Conservation (phyloP, 805 yeast genomes). For the Wickerhamomyces sydowiorum region DNA sequence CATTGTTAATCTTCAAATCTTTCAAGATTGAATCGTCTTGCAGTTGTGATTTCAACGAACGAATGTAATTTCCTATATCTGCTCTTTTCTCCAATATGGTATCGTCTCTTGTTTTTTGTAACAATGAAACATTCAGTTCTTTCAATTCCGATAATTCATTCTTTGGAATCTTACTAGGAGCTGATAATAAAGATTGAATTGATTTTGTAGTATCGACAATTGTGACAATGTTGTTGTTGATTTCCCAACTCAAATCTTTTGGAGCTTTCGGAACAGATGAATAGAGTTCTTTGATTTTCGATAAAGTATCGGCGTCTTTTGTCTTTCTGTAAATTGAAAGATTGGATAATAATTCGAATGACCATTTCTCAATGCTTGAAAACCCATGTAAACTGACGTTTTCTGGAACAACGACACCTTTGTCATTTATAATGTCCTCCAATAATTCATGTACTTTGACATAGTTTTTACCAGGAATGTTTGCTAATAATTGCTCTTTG, state of each 20-base stretch:
- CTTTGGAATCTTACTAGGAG: constrained; percentile 4
- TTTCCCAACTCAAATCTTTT: constrained; percentile 13
- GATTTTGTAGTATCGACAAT: constrained; percentile 16
- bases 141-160: constrained; percentile 9
- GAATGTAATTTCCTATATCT: neutral
- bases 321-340: constrained; percentile 5
- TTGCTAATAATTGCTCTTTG: constrained; percentile 5
- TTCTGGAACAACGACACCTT: neutral
- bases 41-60: constrained; percentile 1
- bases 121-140: constrained; percentile 9
- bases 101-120: constrained; percentile 16
- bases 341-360: constrained; percentile 7
- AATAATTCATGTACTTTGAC: constrained; percentile 9
- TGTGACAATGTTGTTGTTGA: constrained; percentile 11
- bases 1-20: constrained; percentile 7
- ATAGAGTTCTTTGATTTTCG: constrained; percentile 3
- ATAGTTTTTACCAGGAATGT: constrained; percentile 9
- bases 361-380: constrained; percentile 18
- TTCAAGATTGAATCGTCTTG: constrained; percentile 4
- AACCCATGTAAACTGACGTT: constrained; percentile 6
- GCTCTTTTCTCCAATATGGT: constrained; percentile 6
- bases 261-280: constrained; percentile 9
- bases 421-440: constrained; percentile 12
- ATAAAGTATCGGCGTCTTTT: neutral
- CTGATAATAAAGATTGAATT: constrained; percentile 10